Evolutionary conservation across 2,329 filamentous ascomycete species (phyloP).

Genomic region (Cladobotryum mycophilum): DNA sequence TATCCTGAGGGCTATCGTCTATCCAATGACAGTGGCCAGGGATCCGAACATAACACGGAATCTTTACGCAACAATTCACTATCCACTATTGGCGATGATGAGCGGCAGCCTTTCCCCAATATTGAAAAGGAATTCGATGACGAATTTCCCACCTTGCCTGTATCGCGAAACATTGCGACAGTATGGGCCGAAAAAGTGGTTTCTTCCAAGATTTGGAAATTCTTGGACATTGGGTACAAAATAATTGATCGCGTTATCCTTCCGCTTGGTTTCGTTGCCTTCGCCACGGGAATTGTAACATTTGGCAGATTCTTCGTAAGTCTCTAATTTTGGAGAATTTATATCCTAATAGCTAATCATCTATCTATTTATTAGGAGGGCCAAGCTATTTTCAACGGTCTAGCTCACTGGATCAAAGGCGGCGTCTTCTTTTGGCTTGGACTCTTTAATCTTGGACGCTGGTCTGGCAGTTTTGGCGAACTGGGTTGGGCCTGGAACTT

Average conservation of each 20-base stretch:
- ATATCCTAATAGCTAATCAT: not conserved
- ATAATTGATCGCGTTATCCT: conserved; percentile 71
- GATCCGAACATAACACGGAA: conserved; percentile 62
- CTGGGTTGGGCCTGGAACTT: conserved; percentile 95
- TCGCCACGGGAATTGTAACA: conserved; percentile 67
- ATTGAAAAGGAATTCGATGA: conserved; percentile 44
- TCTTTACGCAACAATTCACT: conserved; percentile 60
- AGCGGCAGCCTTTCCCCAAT: conserved; percentile 24
- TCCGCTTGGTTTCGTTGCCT: conserved; percentile 66
- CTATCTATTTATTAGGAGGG: conserved; percentile 48
- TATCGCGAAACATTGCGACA: conserved; percentile 45
- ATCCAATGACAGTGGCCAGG: conserved; percentile 68
- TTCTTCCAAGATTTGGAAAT: conserved; percentile 49
- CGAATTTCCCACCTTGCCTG: conserved; percentile 25
- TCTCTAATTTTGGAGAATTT: conserved; percentile 1
- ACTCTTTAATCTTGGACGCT: conserved; percentile 77
- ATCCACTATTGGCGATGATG: conserved; percentile 42
- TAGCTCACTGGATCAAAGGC: conserved; percentile 92
- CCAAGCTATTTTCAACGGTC: conserved; percentile 66
- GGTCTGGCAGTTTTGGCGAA: conserved; percentile 84
- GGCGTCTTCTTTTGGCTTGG: conserved; percentile 95
- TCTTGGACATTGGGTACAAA: conserved; percentile 56
- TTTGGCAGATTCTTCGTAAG: conserved; percentile 82
- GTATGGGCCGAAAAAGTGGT: conserved; percentile 49
- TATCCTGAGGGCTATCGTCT: conserved; percentile 43